Percentiles rank a stretch among this genome's conserved stretches.
These are phyloP conservation scores for Dispira simplex DNA, from an alignment of 192 early-diverging fungal genomes.

Conservation along the genomic window DNA sequence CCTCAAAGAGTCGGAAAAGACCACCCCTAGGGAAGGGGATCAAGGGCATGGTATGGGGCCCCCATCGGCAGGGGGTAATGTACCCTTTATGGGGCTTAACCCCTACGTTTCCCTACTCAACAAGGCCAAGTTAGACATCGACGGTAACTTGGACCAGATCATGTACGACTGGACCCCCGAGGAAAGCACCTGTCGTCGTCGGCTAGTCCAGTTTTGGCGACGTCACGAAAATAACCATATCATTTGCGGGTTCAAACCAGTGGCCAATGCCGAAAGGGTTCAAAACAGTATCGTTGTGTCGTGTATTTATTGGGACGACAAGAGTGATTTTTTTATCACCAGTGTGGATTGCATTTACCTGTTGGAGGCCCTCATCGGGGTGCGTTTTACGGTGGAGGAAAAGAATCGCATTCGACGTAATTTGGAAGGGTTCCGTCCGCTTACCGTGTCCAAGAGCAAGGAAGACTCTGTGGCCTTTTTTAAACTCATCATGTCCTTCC, in stretches of 20 bases:
- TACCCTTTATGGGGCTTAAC: slow-evolving; percentile 17
- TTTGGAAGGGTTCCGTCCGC: slow-evolving; percentile 60
- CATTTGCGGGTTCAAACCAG: slow-evolving; percentile 40
- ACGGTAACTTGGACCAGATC: slow-evolving; percentile 52
- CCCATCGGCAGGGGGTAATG: background rate
- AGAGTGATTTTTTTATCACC: slow-evolving; percentile 59
- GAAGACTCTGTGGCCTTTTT: slow-evolving; percentile 64
- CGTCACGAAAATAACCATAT: slow-evolving; percentile 48
- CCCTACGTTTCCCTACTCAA: slow-evolving; percentile 50
- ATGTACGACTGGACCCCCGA: slow-evolving; percentile 46
- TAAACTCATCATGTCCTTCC: slow-evolving; percentile 68
- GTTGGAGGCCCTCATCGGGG: slow-evolving; percentile 54
- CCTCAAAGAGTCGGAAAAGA: background rate
- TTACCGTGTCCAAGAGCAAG: slow-evolving; percentile 63
- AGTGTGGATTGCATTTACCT: slow-evolving; percentile 66
- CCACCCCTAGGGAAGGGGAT: background rate
- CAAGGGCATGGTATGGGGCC: background rate
- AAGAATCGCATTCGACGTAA: slow-evolving; percentile 82
- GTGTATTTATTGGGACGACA: slow-evolving; percentile 65
- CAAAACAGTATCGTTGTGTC: slow-evolving; percentile 58
- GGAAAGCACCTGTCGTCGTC: slow-evolving; percentile 43
- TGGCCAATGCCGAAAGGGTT: slow-evolving; percentile 36
- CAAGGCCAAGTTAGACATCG: slow-evolving; percentile 54
- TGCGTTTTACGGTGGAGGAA: slow-evolving; percentile 64
- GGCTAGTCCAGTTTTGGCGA: slow-evolving; percentile 62